Evolutionary conservation across 441 rosid genomes (phyloP), one percentile per base, ranked within the genome.

Genomic region (Capsella rubella): DNA sequence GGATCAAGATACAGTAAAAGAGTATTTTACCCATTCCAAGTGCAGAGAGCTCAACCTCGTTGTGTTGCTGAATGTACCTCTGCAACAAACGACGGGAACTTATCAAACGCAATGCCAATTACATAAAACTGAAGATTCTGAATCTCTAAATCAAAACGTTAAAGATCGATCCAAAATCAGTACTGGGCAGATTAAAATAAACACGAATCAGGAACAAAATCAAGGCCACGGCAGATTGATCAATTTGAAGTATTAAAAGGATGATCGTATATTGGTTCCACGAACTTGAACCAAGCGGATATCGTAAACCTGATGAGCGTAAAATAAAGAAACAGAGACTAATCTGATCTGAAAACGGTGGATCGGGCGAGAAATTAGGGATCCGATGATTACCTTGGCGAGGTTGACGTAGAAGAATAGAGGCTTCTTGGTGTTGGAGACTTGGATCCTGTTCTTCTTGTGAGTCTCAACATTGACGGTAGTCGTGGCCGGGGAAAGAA

Each of bases 41-140:
- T 4, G 96, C 96, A 53, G 99, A 95, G 49, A 92, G 91, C 47
- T 92, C 97, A 62, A 95, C 99, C 69, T 92, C 98, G 37, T 81
- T 81, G 82, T 88, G 81, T 71, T 92, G 99, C 82, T 92, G 97
- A 87, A 94, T 90, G 77, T 94, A 94, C 79, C 94, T 92, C 97
- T 92, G 76, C 55, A 58, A 12, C 37, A 78, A 2, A 42, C 34
- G 1, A 58, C 16, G 29, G 6, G 29, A 16, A 4, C 0, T 34
- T 4, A 13, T 69, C 71, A 78, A 49, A 50, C 67, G 0, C 39
- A 65, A 18, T 29, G 21, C 68, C 39, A 31, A 16, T n/a, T 13
- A 2, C 62, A 76, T 0, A 64, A 14, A 21, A 16, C 54, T n/a
- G 3, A 35, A 63, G 3, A 35, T 1, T 25, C 13, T 42, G 6